Evolutionary conservation across 805 yeast species (phyloP), one percentile per base, ranked within the genome.

Genomic region (Myxozyma vanderwaltii): DNA sequence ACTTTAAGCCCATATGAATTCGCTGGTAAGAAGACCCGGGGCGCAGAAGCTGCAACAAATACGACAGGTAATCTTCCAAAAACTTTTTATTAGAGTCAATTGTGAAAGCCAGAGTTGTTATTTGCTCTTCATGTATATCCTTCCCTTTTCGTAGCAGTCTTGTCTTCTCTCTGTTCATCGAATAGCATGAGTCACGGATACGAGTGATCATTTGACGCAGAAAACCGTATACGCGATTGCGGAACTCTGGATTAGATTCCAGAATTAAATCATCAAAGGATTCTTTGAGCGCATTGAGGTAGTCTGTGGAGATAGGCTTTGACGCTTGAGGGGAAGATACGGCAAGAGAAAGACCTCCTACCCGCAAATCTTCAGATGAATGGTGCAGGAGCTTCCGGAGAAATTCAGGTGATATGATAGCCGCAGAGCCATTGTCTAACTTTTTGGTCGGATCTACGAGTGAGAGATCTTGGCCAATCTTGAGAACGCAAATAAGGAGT

Each of bases 151-250:
- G 74, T 27, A 69, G 66, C 51, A 79, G 64, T 57, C 80, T 80
- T n/a, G 68, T 71, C 0, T 76, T 73, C 51, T 84, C 86, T 67
- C 89, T 79, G 23, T 79, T 68, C 26, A 82, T 64, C 0, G 84
- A 80, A 69, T 86, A 84, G 1, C 86, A 73, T 0, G 91, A 87
- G 54, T 86, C 94, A 64, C 88, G 79, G 17, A 88, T 72, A 65
- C 97, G 77, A 29, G 79, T 71, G 12, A 89, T 69, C 63, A 91
- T 85, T 56, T 79, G 82, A 55, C 86, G 80, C 57, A 91, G 72
- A 17, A 82, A 68, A 2, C 92, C 84, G 27, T 78, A 76, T 52
- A 88, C 82, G 47, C 82, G 84, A 63, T 85, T 85, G 68, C 97
- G 77, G 0, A 82, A 77, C 61, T 87, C 91, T 15, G 89, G 77